Evolutionary conservation across 352 stramenopile species (phyloP), one percentile per base, ranked within the genome.

Genomic region (Phytophthora kernoviae): DNA sequence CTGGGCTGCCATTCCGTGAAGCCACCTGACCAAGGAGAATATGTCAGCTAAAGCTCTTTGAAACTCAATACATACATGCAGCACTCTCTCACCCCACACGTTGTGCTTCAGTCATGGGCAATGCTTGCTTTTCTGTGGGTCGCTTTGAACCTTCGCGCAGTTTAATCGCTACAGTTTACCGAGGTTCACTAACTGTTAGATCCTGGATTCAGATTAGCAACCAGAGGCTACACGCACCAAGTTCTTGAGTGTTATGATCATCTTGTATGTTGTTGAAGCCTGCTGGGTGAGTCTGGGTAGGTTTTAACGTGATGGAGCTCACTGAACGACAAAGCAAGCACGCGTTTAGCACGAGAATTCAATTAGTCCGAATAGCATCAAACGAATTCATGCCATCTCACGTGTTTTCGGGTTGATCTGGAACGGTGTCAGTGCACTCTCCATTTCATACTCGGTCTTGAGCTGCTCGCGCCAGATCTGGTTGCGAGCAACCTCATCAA

Each of bases 401-500:
- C 85, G 36, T 9, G 79, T 93, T 42, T 91, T 94, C 5, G 84
- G 83, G 54, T 94, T 94, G 58, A 93, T 73, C 61, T 94, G 85
- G 65, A 94, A 94, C 4, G 78, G 77, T 18, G 85, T 94, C 5
- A 91, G 65, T 15, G 72, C 62, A 39, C 83, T 83, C 56, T 94
- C 85, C 66, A 87, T 82, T 50, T 81, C 62, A 63, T 93, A 91
- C 46, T 94, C 85, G 30, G 84, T 91, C 61, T 88, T 89, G 54
- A 94, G 77, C 45, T 93, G 85, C 60, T 94, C 85, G n/a, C 85
- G 83, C 83, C 83, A 94, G 67, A 94, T 94, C 73, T 94, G 85
- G 60, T 94, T 94, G 48, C 80, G 77, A 24, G 83, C 79, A 48
- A 94, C 85, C 62, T 94, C 85, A 67, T 92, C 85, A 53, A 87